These are phyloP conservation scores for Chrysoporthe puriensis DNA, from an alignment of 2,329 filamentous ascomycete species.

Conservation along the genomic window DNA sequence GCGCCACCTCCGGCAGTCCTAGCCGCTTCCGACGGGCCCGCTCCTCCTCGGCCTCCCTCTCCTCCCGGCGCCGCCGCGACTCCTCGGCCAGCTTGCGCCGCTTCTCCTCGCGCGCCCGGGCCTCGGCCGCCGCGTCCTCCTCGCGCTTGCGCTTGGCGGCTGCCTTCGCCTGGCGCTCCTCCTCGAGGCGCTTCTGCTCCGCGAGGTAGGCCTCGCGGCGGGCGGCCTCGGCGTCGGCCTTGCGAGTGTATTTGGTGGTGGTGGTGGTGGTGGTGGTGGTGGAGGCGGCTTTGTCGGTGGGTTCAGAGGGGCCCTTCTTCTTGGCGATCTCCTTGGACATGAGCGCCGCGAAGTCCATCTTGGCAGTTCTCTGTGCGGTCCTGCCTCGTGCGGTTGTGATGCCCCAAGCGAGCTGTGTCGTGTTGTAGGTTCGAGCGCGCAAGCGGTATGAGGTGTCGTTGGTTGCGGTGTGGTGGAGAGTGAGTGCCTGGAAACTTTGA, in stretches of 20 bases:
- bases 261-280: slow-evolving; percentile 43
- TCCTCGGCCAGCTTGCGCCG: slow-evolving; percentile 80
- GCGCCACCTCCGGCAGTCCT: slow-evolving; percentile 75
- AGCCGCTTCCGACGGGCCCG: slow-evolving; percentile 72
- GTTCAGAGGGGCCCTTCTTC: slow-evolving; percentile 55
- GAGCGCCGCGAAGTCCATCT: slow-evolving; percentile 93
- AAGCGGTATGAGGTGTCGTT: not conserved
- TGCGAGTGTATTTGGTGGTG: slow-evolving; percentile 75
- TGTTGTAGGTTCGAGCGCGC: not conserved
- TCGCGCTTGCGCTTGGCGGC: slow-evolving; percentile 86
- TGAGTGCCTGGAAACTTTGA: not conserved
- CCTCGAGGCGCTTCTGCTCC: slow-evolving; percentile 76
- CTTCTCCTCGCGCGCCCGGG: slow-evolving; percentile 78
- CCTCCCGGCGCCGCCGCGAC: slow-evolving; percentile 68
- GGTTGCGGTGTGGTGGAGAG: not conserved
- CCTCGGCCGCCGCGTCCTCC: slow-evolving; percentile 77
- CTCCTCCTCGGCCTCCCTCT: slow-evolving; percentile 75
- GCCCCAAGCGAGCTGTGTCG: not conserved
- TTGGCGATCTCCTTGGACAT: slow-evolving; percentile 94
- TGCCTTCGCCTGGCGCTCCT: slow-evolving; percentile 69
- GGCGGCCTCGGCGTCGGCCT: slow-evolving; percentile 82
- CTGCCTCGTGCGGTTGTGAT: not conserved
- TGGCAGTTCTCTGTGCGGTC: slow-evolving; percentile 31
- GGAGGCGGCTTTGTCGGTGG: slow-evolving; percentile 28
- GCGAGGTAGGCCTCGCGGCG: slow-evolving; percentile 79